Evolutionary conservation across 2,329 filamentous ascomycete species (phyloP).

Genomic region (Xylaria sp.): DNA sequence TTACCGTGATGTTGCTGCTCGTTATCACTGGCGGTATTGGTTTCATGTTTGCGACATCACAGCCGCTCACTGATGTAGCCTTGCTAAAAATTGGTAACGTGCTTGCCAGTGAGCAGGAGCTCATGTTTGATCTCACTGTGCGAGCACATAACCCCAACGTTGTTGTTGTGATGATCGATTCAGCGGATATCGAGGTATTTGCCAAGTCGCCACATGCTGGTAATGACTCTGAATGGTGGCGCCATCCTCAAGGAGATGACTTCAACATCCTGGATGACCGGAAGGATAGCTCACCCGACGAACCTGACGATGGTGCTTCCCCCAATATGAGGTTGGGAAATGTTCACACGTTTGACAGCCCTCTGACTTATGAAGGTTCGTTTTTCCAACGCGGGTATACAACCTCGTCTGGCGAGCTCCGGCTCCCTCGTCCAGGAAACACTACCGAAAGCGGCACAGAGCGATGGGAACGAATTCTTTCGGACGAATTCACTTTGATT

Average conservation of each 20-base stretch:
- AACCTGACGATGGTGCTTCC: conserved; percentile 71
- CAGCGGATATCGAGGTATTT: conserved; percentile 92
- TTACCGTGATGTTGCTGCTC: conserved; percentile 83
- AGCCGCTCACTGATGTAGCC: conserved; percentile 82
- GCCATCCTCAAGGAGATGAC: conserved; percentile 53
- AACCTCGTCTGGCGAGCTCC: conserved; percentile 83
- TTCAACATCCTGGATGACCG: conserved; percentile 52
- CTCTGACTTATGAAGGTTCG: conserved; percentile 88
- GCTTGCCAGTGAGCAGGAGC: conserved; percentile 90
- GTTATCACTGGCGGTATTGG: conserved; percentile 87
- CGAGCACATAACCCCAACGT: conserved; percentile 93
- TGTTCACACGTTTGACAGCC: conserved; percentile 86
- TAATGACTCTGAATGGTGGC: conserved; percentile 71
- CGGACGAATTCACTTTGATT: conserved; percentile 93
- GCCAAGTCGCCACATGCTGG: conserved; percentile 92
- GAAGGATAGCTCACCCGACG: conserved; percentile 56
- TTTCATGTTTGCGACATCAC: conserved; percentile 91
- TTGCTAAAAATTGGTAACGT: conserved; percentile 88
- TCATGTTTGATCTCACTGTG: conserved; percentile 93
- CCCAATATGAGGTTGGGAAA: conserved; percentile 94
- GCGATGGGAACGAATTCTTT: conserved; percentile 89
- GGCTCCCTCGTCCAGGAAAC: conserved; percentile 86
- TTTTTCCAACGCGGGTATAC: conserved; percentile 81
- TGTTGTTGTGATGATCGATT: conserved; percentile 84
- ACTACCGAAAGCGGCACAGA: conserved; percentile 85